phyloP scores from a whole-genome alignment of 1,284 basidiomycete genomes.

The Coniophora puteana region DNA sequence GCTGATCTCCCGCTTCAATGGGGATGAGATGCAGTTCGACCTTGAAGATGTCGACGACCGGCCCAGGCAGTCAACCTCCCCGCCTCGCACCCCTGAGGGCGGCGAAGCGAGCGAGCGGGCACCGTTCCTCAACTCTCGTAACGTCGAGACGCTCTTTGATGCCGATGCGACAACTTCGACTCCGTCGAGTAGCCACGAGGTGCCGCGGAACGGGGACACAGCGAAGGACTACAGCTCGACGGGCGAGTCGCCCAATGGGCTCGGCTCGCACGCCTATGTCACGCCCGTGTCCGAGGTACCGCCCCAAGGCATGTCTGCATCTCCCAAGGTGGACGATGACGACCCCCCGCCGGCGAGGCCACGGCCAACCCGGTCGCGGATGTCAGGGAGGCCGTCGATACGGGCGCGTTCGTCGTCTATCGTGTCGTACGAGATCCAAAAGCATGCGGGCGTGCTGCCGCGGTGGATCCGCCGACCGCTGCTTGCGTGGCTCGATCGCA shows the following conservation, averaged over 20 bases:
- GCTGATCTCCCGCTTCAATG: conserved; percentile 84
- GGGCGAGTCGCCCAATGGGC: conserved; percentile 33
- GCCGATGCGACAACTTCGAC: conserved; percentile 2
- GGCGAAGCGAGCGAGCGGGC: conserved; percentile 23
- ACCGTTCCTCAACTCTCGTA: neutral
- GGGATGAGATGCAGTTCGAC: conserved; percentile 60
- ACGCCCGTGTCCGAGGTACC: conserved; percentile 30
- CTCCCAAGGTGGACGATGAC: conserved; percentile 7
- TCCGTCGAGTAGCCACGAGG: conserved; percentile 14
- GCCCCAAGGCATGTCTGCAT: conserved; percentile 9
- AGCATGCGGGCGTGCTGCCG: conserved; percentile 40
- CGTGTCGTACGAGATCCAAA: conserved; percentile 35
- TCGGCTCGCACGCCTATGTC: conserved; percentile 32
- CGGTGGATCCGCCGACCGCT: conserved; percentile 46
- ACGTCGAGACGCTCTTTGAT: conserved; percentile 8
- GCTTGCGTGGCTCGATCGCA: conserved; percentile 66
- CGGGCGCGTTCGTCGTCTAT: conserved; percentile 13
- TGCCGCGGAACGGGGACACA: conserved; percentile 16
- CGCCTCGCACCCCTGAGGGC: conserved; percentile 6
- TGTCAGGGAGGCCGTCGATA: conserved; percentile 15
- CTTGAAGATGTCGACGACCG: conserved; percentile 71
- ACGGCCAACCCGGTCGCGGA: conserved; percentile 12
- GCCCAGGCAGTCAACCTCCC: conserved; percentile 28
- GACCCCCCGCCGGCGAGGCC: conserved; percentile 2
- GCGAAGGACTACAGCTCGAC: conserved; percentile 37